These are phyloP conservation scores for Lepidium didymum DNA, from an alignment of 345 rosid species.

Conservation along the genomic window DNA sequence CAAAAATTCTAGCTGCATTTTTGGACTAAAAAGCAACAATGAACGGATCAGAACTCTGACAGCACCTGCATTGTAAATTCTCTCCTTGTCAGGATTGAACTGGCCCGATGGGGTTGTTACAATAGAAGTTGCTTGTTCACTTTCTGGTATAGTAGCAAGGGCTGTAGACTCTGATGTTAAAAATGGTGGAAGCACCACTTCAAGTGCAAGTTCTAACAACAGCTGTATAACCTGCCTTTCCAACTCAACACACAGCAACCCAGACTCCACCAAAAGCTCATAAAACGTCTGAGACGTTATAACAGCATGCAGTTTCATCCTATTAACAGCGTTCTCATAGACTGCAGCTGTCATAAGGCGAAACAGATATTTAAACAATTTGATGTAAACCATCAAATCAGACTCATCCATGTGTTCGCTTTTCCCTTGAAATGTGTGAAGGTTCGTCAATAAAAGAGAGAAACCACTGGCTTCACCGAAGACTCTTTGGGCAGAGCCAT, in stretches of 20 bases:
- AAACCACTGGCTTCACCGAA: constrained; percentile 98
- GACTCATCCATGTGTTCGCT: constrained; percentile 51
- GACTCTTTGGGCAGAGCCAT: constrained; percentile 74
- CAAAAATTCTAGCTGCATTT: constrained; percentile 84
- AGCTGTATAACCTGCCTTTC: constrained; percentile 96
- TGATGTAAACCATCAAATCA: constrained; percentile 43
- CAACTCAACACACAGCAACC: constrained; percentile 85
- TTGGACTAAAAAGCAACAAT: constrained; percentile 87
- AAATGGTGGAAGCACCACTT: constrained; percentile 89
- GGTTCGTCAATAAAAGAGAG: constrained; percentile 89
- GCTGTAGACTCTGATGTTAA: constrained; percentile 46
- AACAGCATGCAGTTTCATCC: constrained; percentile 73
- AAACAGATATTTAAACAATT: constrained; percentile 73
- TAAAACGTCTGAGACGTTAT: constrained; percentile 85
- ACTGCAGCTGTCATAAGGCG: constrained; percentile 92
- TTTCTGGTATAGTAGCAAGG: constrained; percentile 40
- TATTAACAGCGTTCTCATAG: constrained; percentile 65
- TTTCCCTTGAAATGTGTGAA: constrained; percentile 81
- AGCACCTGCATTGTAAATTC: constrained; percentile 89
- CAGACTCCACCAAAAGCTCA: constrained; percentile 88
- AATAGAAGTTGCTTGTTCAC: constrained; percentile 43
- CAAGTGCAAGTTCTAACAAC: constrained; percentile 90
- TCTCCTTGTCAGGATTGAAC: constrained; percentile 67
- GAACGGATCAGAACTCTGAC: constrained; percentile 77
- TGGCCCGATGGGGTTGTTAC: constrained; percentile 53